Base-by-base conservation (phyloP, 352 stramenopile genomes). In the Phytophthora podocarpi region DNA sequence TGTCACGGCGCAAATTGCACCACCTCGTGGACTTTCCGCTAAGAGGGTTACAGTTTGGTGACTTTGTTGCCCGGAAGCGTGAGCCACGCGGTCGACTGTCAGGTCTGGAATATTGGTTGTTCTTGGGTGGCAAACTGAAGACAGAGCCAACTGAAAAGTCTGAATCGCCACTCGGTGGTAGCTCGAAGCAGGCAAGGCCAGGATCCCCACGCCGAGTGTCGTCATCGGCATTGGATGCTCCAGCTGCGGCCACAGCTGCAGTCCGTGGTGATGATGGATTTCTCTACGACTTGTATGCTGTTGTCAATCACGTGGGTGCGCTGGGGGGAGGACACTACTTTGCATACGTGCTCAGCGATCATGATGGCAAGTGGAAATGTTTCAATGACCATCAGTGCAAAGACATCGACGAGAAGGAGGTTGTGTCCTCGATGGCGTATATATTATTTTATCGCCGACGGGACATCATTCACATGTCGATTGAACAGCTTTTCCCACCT, bases 221-320 rank as follows among this genome's bases (percentile, higher is more conserved):
- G 18, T 64, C 51, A 20, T 71, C 82, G 10, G 67, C 78, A 3
- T 58, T 92, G 39, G 67, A 90, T 39, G 79, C 82, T 3, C 82
- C 82, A 13, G 84, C 84, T 30, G 85, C 81, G 4, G 80, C 82
- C 2, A 71, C 84, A 16, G 72, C 80, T n/a, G 68, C 67, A 4
- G 64, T 87, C 21, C 78, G 72, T 13, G 67, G 70, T 4, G 67
- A 84, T 24, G 80, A 90, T 11, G 67, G 72, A 1, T 84, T 87
- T 51, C 51, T 98, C 11, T 99, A 99, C 58, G 97, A 99, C 69
- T 75, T 99, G 27, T 99, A 99, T 65, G 96, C 88, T 7, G 96
- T 99, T 8, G 93, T 99, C 30, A 98, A 99, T 74, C 97, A 99
- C 64, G 94, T 98, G 52, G 97, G 97, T 20, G 95, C 90, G 2